A percentile compares a stretch with the other conserved stretches of the same genome.
Evolutionary conservation across 208 protist species (phyloP).

Genomic region (Acanthamoeba lenticulata): DNA sequence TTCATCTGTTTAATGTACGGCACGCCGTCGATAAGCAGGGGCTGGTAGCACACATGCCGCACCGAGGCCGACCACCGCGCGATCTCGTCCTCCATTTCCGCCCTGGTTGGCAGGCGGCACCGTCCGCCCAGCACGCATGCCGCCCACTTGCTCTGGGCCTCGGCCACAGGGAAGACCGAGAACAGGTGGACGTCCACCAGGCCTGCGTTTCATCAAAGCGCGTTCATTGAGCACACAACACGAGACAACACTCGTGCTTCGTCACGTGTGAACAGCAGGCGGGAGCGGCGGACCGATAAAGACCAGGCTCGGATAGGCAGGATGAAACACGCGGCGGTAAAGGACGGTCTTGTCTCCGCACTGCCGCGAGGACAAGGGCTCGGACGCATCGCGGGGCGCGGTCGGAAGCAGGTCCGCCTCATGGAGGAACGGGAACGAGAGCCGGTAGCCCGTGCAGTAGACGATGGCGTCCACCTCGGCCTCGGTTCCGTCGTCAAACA

Average conservation of each 20-base stretch:
- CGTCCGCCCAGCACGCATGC: not conserved
- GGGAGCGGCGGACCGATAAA: not conserved
- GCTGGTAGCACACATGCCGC: conserved; percentile 17
- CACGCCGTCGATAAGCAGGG: not conserved
- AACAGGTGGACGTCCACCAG: conserved; percentile 44
- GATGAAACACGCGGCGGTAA: conserved; percentile 11
- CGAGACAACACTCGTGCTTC: too few species aligned
- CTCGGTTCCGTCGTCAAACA: conserved; percentile 31
- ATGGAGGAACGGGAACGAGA: conserved; percentile 26
- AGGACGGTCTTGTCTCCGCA: conserved; percentile 7
- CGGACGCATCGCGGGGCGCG: not conserved
- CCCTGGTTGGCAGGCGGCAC: not conserved
- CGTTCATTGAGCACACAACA: too few species aligned
- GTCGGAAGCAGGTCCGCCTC: not conserved
- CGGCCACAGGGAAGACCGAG: conserved; percentile 36
- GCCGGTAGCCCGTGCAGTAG: conserved; percentile 20
- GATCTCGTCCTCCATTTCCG: not conserved
- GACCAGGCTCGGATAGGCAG: not conserved
- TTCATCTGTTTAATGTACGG: conserved; percentile 29
- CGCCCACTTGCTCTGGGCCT: conserved; percentile 50
- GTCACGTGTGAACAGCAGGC: too few species aligned
- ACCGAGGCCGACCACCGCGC: not conserved
- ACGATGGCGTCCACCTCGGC: conserved; percentile 5
- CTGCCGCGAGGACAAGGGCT: not conserved
- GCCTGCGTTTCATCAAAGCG: not conserved